Conservation (phyloP, 495 filamentous ascomycete species). For the Cudoniella acicularis region DNA sequence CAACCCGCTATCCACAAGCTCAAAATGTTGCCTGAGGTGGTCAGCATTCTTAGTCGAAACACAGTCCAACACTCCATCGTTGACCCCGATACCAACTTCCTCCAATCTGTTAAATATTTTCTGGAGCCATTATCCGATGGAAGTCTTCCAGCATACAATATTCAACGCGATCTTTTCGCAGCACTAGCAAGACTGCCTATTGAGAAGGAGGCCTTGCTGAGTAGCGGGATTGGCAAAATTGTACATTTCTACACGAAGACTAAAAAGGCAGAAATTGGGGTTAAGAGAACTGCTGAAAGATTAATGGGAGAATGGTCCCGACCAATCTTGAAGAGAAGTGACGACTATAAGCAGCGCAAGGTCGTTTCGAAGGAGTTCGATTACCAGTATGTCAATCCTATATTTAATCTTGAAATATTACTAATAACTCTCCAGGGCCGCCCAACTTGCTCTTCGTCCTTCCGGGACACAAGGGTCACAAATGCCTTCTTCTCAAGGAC, state of each 20-base stretch:
- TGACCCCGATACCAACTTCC: conserved; percentile 90
- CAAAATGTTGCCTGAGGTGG: conserved; percentile 89
- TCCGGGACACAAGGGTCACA: conserved; percentile 25
- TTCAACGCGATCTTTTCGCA: conserved; percentile 90
- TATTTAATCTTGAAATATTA: neutral
- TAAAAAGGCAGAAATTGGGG: conserved; percentile 75
- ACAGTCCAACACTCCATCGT: conserved; percentile 75
- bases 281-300: conserved; percentile 91
- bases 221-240: conserved; percentile 92
- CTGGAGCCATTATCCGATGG: conserved; percentile 93
- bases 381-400: conserved; percentile 39
- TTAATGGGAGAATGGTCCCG: conserved; percentile 92
- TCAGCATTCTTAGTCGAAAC: conserved; percentile 81
- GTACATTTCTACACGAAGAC: conserved; percentile 94
- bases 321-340: conserved; percentile 88
- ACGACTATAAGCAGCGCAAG: conserved; percentile 83
- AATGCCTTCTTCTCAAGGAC: conserved; percentile 46
- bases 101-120: conserved; percentile 94
- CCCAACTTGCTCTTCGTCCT: conserved; percentile 21
- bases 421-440: conserved; percentile 32
- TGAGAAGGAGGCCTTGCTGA: conserved; percentile 81
- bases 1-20: conserved; percentile 89
- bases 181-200: conserved; percentile 77
- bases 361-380: conserved; percentile 53
- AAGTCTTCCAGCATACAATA: conserved; percentile 89